Conservation (phyloP, 73 alveolate species). For the Paramecium octaurelia region DNA sequence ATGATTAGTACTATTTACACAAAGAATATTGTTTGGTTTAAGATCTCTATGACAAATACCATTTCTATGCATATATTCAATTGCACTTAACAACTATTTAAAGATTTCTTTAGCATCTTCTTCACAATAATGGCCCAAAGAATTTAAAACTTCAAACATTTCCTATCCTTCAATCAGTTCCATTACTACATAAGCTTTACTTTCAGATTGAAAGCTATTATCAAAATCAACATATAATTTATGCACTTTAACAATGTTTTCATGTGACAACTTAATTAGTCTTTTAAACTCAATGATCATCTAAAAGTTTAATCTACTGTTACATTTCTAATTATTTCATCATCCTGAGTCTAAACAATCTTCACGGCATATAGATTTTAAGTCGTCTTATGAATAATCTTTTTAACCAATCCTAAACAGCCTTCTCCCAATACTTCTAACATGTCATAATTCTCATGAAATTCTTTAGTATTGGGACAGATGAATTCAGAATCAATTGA, state of each 20-base stretch:
- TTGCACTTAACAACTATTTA: constrained; percentile 29
- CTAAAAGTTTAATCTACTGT: neutral
- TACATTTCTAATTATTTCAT: constrained; percentile 50
- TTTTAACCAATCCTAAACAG: constrained; percentile 53
- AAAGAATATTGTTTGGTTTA: constrained; percentile 51
- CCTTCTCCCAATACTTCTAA: constrained; percentile 52
- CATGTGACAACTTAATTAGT: constrained; percentile 5
- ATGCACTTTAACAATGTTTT: constrained; percentile 37
- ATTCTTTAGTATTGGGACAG: neutral
- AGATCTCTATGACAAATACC: constrained; percentile 53
- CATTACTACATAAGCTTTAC: constrained; percentile 30
- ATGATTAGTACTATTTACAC: constrained; percentile 33
- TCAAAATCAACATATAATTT: constrained; percentile 50
- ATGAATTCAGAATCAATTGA: neutral
- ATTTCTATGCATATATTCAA: constrained; percentile 43
- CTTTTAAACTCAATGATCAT: constrained; percentile 50
- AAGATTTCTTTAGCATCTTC: constrained; percentile 38
- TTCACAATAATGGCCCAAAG: constrained; percentile 41
- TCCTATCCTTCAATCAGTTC: constrained; percentile 51
- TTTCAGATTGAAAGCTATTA: neutral
- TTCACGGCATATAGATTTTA: constrained; percentile 12
- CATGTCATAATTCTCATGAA: neutral
- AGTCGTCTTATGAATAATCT: neutral
- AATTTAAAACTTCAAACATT: constrained; percentile 53
- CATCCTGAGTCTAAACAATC: constrained; percentile 32